phyloP scores from a whole-genome alignment of 306 rosid genomes.

The Cucumis melo region DNA sequence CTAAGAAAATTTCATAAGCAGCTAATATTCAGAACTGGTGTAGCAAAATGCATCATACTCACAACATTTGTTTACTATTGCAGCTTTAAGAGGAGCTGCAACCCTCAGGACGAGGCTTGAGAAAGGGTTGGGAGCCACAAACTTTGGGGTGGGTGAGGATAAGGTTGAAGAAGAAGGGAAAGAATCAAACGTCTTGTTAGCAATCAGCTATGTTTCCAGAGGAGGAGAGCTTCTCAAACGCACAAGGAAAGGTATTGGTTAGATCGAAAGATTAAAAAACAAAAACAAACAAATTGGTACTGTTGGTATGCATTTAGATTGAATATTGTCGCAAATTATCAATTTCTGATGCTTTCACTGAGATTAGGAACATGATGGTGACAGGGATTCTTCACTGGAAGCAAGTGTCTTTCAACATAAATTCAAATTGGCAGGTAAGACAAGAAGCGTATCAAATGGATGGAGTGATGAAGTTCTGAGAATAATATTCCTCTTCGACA shows the following conservation, averaged over 20 bases:
- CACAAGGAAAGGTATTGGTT: constrained; percentile 72
- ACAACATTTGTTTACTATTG: neutral
- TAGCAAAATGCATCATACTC: neutral
- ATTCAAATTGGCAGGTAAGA: constrained; percentile 77
- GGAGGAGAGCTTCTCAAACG: constrained; percentile 94
- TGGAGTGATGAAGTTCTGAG: neutral
- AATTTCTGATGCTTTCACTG: neutral
- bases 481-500: neutral
- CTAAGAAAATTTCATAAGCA: neutral
- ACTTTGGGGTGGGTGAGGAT: constrained; percentile 43
- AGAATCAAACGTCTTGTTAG: constrained; percentile 40
- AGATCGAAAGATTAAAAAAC: neutral
- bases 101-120: constrained; percentile 59
- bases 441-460: neutral
- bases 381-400: constrained; percentile 96
- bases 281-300: neutral
- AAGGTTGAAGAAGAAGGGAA: constrained; percentile 37
- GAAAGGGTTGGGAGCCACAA: constrained; percentile 46
- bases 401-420: constrained; percentile 71
- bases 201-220: constrained; percentile 46
- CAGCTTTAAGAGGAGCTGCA: constrained; percentile 84
- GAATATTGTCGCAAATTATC: no score
- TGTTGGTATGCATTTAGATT: neutral
- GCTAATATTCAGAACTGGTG: neutral
- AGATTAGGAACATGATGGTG: constrained; percentile 14